A percentile compares a stretch with the other conserved stretches of the same genome.
phyloP scores from a whole-genome alignment of 805 yeast genomes.

The Pichia pseudocactophila region DNA sequence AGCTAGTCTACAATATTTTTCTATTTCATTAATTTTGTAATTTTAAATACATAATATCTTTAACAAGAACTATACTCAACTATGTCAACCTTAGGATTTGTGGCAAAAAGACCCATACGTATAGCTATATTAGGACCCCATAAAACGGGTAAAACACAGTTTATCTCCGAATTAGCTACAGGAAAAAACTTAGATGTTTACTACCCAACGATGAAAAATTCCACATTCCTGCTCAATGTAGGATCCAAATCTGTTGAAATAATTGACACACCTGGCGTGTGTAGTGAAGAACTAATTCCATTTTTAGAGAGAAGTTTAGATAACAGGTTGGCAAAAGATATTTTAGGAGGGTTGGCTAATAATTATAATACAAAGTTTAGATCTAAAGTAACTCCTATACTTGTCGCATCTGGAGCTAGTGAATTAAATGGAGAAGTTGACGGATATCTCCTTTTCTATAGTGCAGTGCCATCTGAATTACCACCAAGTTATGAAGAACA shows the following conservation, averaged over 20 bases:
- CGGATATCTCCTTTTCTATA: slow-evolving; percentile 48
- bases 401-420: slow-evolving; percentile 73
- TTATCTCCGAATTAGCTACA: slow-evolving; percentile 24
- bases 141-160: slow-evolving; percentile 25
- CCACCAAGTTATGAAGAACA: neutral
- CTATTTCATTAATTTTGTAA: too few relatives aligned
- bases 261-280: slow-evolving; percentile 68
- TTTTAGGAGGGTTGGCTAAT: slow-evolving; percentile 40
- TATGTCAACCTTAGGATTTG: slow-evolving; percentile 12
- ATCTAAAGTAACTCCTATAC: slow-evolving; percentile 47
- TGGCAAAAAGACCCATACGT: slow-evolving; percentile 24
- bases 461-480: neutral
- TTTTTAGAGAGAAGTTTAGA: slow-evolving; percentile 66
- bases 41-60: too few relatives aligned
- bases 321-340: slow-evolving; percentile 48
- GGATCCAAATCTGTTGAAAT: slow-evolving; percentile 49
- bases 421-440: slow-evolving; percentile 69
- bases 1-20: too few relatives aligned
- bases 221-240: slow-evolving; percentile 49
- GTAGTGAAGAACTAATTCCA: slow-evolving; percentile 60
- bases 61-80: neutral
- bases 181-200: slow-evolving; percentile 46
- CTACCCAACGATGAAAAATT: slow-evolving; percentile 62
- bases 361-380: slow-evolving; percentile 16
- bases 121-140: slow-evolving; percentile 27